A percentile compares a stretch with the other conserved stretches of the same genome.
phyloP scores from a whole-genome alignment of 1,284 basidiomycete species.

The Cutaneotrichosporon mucoides region DNA sequence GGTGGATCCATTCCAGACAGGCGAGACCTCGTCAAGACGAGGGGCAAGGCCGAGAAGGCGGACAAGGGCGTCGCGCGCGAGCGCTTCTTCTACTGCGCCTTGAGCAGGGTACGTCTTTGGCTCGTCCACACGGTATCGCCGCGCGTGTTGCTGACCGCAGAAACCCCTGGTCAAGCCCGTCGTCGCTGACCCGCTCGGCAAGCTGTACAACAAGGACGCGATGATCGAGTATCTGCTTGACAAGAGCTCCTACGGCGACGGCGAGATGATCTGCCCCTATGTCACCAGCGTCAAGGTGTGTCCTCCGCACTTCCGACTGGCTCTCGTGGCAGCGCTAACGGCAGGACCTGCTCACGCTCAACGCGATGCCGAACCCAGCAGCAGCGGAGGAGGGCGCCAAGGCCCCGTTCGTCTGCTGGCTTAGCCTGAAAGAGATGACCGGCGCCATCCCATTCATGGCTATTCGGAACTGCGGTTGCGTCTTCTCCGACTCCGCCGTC shows the following conservation, averaged over 20 bases:
- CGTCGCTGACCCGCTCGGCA: slow-evolving; percentile 82
- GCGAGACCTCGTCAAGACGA: slow-evolving; percentile 48
- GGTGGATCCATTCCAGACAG: slow-evolving; percentile 50
- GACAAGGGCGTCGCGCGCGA: slow-evolving; percentile 78
- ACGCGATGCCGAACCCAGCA: slow-evolving; percentile 64
- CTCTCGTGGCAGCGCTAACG: slow-evolving; percentile 2
- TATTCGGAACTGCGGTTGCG: slow-evolving; percentile 80
- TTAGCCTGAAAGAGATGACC: slow-evolving; percentile 89
- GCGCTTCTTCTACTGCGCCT: slow-evolving; percentile 84
- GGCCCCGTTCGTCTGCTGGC: slow-evolving; percentile 77
- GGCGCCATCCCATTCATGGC: slow-evolving; percentile 83
- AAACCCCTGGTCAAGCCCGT: slow-evolving; percentile 76
- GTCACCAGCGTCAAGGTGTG: slow-evolving; percentile 79
- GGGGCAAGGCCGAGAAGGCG: slow-evolving; percentile 57
- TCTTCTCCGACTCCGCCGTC: slow-evolving; percentile 41
- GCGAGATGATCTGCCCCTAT: slow-evolving; percentile 78
- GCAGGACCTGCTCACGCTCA: slow-evolving; percentile 79
- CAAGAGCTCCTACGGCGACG: slow-evolving; percentile 68
- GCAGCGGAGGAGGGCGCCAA: slow-evolving; percentile 27
- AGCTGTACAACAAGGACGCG: slow-evolving; percentile 90
- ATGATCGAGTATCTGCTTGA: slow-evolving; percentile 82
- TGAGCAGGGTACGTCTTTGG: slow-evolving; percentile 96
- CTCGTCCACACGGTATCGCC: too few species aligned
- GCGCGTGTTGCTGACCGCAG: too few species aligned
- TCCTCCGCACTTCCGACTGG: too few species aligned